Evolutionary conservation across 371 early-diverging fungal species (phyloP).

Genomic region (Smittium mucronatum): DNA sequence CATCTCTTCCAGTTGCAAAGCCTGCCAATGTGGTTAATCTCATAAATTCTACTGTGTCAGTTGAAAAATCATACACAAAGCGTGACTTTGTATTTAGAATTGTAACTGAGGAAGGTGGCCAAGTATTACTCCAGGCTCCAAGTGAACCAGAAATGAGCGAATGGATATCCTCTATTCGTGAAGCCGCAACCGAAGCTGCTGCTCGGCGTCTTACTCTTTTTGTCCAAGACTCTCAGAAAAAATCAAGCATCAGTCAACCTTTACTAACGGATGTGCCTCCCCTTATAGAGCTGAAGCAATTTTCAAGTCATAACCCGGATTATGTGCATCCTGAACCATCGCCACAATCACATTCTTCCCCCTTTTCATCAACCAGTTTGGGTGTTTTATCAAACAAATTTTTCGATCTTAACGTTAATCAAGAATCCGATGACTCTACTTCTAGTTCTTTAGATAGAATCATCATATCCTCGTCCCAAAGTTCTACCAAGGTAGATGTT

Average conservation of each 20-base stretch:
- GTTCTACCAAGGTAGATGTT: background rate
- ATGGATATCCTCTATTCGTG: conserved; percentile 59
- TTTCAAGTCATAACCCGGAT: background rate
- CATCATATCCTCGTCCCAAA: background rate
- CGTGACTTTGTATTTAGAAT: conserved; percentile 67
- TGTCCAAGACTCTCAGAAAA: conserved; percentile 35
- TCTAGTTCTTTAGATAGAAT: background rate
- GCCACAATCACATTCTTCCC: background rate
- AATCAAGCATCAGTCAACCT: conserved; percentile 7
- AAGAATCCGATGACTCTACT: background rate
- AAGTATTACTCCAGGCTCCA: conserved; percentile 60
- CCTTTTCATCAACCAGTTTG: conserved; percentile 1
- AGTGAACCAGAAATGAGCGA: conserved; percentile 56
- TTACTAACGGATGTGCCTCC: background rate
- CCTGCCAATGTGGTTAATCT: conserved; percentile 65
- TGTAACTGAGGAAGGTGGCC: conserved; percentile 72
- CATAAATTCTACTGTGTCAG: conserved; percentile 58
- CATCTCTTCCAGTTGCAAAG: conserved; percentile 22
- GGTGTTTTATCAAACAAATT: background rate
- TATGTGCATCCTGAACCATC: background rate
- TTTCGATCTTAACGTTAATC: background rate
- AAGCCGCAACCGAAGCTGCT: conserved; percentile 60
- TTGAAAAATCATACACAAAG: conserved; percentile 54
- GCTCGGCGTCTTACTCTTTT: conserved; percentile 43
- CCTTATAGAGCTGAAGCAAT: background rate